Base-by-base conservation (phyloP, 306 rosid genomes). In the Lathyrus oleraceus region DNA sequence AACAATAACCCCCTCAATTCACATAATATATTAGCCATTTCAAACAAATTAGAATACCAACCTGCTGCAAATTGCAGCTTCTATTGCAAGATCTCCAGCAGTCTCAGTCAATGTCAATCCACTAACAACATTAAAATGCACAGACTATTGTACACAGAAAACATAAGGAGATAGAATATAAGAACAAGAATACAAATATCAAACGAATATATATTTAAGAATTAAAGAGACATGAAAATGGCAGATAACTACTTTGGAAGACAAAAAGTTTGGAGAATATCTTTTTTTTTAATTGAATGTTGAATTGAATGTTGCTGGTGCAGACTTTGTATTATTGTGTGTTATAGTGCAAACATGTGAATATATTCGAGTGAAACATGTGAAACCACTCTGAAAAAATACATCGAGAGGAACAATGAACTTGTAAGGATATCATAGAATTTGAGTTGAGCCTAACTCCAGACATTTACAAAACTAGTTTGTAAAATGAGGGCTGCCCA, bases 21-120 rank as follows among this genome's bases (percentile, higher is more conserved):
- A 17, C 45, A 38, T 43, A 21, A 63, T 30, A 49, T 21, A 64
- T 58, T 43, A 27, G 58, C 51, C 42, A 66, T 64, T 61, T 78
- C n/a, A 58, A 52, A 35, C 8, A 76, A 75, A 39, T 19, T 69
- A 75, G 69, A 74, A 73, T 23, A 47, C 76, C 61, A 75, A 82
- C 98, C 98, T 94, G 98, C 98, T 94, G 85, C 98, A 94, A 67
- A 94, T 90, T 76, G 98, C 97, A 66, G 85, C 91, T 4, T 97
- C 98, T 74, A 94, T 64, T 16, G 98, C 97, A 76, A 94, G 96
- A 87, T 94, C 98, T 72, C 97, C 97, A 35, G 97, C 95, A 30
- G 98, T 94, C 81, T 94, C 98, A 6, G 81, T 45, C 77, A 94
- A 38, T 3, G 45, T 69, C 73, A 86, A 59, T 79, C 98, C 98